Evolutionary conservation across 2,329 filamentous ascomycete genomes (phyloP).

Genomic region (Botrytis cinerea): DNA sequence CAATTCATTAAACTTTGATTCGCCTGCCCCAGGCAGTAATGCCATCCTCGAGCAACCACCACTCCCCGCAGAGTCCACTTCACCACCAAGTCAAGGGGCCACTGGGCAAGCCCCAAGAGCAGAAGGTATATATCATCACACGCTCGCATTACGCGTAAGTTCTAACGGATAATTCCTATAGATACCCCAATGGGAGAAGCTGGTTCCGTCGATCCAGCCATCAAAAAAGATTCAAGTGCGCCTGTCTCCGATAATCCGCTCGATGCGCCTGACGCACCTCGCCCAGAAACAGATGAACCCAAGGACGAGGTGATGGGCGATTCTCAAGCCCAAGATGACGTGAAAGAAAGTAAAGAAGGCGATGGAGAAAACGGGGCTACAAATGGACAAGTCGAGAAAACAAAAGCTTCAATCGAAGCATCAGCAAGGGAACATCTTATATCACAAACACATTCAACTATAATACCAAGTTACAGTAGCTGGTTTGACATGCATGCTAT

Average conservation of each 20-base stretch:
- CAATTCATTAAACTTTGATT: slow-evolving; percentile 57
- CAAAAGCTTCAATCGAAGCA: slow-evolving; percentile 79
- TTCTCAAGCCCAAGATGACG: slow-evolving; percentile 51
- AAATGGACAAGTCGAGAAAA: slow-evolving; percentile 59
- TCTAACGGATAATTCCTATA: slow-evolving; percentile 37
- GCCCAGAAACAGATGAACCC: slow-evolving; percentile 59
- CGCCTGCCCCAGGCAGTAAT: slow-evolving; percentile 58
- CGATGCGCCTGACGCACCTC: slow-evolving; percentile 67
- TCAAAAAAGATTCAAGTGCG: slow-evolving; percentile 61
- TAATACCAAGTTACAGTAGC: slow-evolving; percentile 94
- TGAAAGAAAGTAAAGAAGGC: slow-evolving; percentile 50
- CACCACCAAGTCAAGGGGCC: slow-evolving; percentile 36
- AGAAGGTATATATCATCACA: slow-evolving; percentile 49
- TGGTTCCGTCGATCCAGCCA: slow-evolving; percentile 47
- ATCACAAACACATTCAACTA: slow-evolving; percentile 91
- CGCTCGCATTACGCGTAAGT: slow-evolving; percentile 18
- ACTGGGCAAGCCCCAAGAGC: slow-evolving; percentile 40
- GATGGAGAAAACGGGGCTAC: slow-evolving; percentile 50
- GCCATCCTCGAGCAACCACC: slow-evolving; percentile 58
- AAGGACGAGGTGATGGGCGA: slow-evolving; percentile 85
- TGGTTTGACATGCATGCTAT: slow-evolving; percentile 99
- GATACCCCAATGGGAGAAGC: slow-evolving; percentile 66
- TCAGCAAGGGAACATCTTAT: slow-evolving; percentile 90
- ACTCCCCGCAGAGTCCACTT: slow-evolving; percentile 48
- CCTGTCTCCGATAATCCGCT: slow-evolving; percentile 63